A percentile compares a stretch with the other conserved stretches of the same genome.
Conservation (phyloP, 2,329 filamentous ascomycete genomes). For the Talaromyces atroroseus region DNA sequence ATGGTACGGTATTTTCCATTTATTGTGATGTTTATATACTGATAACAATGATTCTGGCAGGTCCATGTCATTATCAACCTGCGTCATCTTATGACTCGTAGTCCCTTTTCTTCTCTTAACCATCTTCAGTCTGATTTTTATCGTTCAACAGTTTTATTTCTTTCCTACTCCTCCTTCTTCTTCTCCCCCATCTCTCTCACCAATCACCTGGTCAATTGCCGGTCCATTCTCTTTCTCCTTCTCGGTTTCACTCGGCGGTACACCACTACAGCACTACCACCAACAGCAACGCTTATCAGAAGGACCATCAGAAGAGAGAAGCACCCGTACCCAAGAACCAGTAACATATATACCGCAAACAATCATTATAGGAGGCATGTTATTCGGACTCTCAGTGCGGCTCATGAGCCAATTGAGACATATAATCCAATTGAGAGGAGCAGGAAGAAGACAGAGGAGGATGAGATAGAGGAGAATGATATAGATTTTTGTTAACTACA, state of each 20-base stretch:
- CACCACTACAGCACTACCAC: not conserved
- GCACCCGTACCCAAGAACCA: slow-evolving; percentile 5
- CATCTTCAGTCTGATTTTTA: slow-evolving; percentile 22
- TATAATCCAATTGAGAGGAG: not conserved
- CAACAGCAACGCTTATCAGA: not conserved
- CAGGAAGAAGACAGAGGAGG: not conserved
- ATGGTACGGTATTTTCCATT: slow-evolving; percentile 55
- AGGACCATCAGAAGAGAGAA: not conserved
- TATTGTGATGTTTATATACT: slow-evolving; percentile 22
- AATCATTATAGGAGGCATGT: slow-evolving; percentile 27
- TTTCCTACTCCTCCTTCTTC: slow-evolving; percentile 19
- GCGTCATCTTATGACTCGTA: slow-evolving; percentile 41
- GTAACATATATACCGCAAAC: slow-evolving; percentile 28
- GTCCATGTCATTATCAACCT: slow-evolving; percentile 14
- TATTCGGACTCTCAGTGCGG: slow-evolving; percentile 27
- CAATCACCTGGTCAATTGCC: slow-evolving; percentile 24
- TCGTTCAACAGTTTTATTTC: slow-evolving; percentile 14
- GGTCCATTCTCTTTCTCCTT: slow-evolving; percentile 24
- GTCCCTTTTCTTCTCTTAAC: slow-evolving; percentile 33
- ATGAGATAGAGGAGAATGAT: not conserved
- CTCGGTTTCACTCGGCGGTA: slow-evolving; percentile 3
- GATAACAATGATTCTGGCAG: slow-evolving; percentile 17
- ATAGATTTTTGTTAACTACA: too few relatives aligned
- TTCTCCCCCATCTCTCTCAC: slow-evolving; percentile 21
- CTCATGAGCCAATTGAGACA: slow-evolving; percentile 3